Percentiles rank a stretch among this genome's conserved stretches.
Evolutionary conservation across 2,329 filamentous ascomycete genomes (phyloP).

Genomic region (Emmonsiellopsis sp.): DNA sequence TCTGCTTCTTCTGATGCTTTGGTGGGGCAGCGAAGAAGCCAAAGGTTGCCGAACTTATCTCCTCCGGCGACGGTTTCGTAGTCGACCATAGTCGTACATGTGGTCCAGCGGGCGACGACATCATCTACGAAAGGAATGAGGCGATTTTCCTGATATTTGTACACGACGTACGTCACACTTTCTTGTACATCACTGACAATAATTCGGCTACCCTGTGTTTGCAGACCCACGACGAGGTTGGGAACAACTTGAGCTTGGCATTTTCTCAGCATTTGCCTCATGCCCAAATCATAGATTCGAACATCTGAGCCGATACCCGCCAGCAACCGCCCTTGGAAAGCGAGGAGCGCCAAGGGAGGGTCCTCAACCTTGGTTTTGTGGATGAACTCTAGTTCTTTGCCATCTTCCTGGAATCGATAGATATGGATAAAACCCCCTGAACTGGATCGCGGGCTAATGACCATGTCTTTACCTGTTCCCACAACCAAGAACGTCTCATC

Average conservation of each 20-base stretch:
- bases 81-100: slow-evolving; percentile 85
- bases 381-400: slow-evolving; percentile 83
- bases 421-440: slow-evolving; percentile 81
- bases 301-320: slow-evolving; percentile 78
- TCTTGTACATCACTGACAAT: slow-evolving; percentile 89
- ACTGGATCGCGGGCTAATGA: slow-evolving; percentile 65
- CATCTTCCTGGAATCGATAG: slow-evolving; percentile 79
- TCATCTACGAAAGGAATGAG: slow-evolving; percentile 93
- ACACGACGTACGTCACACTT: slow-evolving; percentile 83
- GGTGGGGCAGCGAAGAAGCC: slow-evolving; percentile 77
- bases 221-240: slow-evolving; percentile 77
- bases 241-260: slow-evolving; percentile 70
- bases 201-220: slow-evolving; percentile 85
- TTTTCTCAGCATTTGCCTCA: slow-evolving; percentile 87
- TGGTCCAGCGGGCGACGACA: slow-evolving; percentile 80
- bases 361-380: slow-evolving; percentile 92
- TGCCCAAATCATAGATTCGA: slow-evolving; percentile 83
- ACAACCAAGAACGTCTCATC: slow-evolving; percentile 88
- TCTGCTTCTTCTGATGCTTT: slow-evolving; percentile 85
- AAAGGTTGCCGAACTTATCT: slow-evolving; percentile 96
- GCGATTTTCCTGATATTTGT: slow-evolving; percentile 84
- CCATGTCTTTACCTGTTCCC: slow-evolving; percentile 85
- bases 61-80: slow-evolving; percentile 93
- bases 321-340: slow-evolving; percentile 82
- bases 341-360: slow-evolving; percentile 79